A percentile compares a stretch with the other conserved stretches of the same genome.
These are phyloP conservation scores for Oryza brachyantha DNA, from an alignment of 176 grass and related monocot genomes.

Conservation along the genomic window DNA sequence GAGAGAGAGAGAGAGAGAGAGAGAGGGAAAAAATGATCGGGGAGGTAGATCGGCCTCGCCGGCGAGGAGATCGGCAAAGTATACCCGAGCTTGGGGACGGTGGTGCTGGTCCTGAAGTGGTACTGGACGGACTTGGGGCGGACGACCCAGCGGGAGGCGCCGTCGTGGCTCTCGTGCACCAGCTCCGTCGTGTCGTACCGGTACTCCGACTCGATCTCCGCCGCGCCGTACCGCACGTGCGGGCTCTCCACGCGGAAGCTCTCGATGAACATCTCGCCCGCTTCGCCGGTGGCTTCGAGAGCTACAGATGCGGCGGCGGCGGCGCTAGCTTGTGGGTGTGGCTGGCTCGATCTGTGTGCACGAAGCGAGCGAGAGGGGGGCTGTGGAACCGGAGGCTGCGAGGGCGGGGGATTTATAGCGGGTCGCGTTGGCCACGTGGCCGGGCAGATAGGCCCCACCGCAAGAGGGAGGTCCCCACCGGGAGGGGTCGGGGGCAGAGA, in stretches of 20 bases:
- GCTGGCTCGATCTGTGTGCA: background rate
- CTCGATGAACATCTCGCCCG: constrained; percentile 76
- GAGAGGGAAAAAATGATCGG: too few relatives aligned
- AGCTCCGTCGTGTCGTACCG: constrained; percentile 90
- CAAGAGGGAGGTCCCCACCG: too few relatives aligned
- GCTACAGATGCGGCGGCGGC: background rate
- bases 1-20: too few relatives aligned
- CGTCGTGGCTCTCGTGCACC: constrained; percentile 79
- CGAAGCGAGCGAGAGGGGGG: background rate
- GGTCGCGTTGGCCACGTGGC: background rate
- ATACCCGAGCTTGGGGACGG: constrained; percentile 89
- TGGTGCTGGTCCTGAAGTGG: constrained; percentile 74
- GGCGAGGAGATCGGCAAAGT: background rate
- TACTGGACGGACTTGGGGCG: constrained; percentile 79
- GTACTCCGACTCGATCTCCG: constrained; percentile 86
- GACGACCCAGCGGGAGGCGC: constrained; percentile 74
- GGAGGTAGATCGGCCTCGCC: background rate
- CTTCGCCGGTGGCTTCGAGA: background rate
- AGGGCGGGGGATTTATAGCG: constrained; percentile 30
- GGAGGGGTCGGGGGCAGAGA: background rate
- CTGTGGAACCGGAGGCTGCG: constrained; percentile 2
- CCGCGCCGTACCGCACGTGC: constrained; percentile 63
- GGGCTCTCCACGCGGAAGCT: constrained; percentile 96
- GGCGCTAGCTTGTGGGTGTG: background rate
- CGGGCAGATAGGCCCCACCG: background rate